Base-by-base conservation (phyloP, 73 alveolate species). In the Paramecium primaurelia region DNA sequence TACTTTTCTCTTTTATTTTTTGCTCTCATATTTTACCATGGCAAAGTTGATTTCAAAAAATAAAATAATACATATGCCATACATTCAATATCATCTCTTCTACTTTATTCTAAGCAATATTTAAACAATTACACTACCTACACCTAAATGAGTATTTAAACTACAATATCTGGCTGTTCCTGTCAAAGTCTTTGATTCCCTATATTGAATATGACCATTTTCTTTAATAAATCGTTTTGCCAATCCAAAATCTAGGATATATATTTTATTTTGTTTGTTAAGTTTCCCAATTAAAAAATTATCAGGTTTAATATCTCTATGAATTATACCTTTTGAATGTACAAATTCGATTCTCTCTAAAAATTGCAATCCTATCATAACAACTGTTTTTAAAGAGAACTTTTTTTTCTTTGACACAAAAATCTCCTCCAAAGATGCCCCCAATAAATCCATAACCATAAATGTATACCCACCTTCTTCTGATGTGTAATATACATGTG, bases 91-190 rank as follows among this genome's bases (percentile, higher is more conserved):
- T 96, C 99, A 86, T 96, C 99, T 92, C 99, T 92, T 73, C 99
- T 80, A 30, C 97, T 93, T 69, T 95, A 80, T 86, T 96, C 98
- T 54, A 54, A n/a, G 8, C 0, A n/a, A 54, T 54, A 54, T 49
- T 16, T 54, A 18, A 4, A 2, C 6, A 54, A 54, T n/a, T 54
- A n/a, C 25, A 16, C 3, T 54, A 54, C 69, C 69, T 25, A 93
- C 94, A 20, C 99, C 99, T n/a, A 95, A 83, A 69, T 95, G 99
- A 3, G 99, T 95, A 68, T 95, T 96, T 38, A 96, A 22, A 36
- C 92, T 42, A 44, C 95, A 95, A 93, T 96, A 96, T 60, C 99
- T 77, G 12, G 99, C 98, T 30, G 99, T 97, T 22, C 99, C 99
- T 16, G 99, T 97, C 92, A 97, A 95, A 30, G 97, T 96, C 92